These are phyloP conservation scores for Tillandsia leiboldiana DNA, from an alignment of 176 grass and related monocot genomes.

Conservation along the genomic window DNA sequence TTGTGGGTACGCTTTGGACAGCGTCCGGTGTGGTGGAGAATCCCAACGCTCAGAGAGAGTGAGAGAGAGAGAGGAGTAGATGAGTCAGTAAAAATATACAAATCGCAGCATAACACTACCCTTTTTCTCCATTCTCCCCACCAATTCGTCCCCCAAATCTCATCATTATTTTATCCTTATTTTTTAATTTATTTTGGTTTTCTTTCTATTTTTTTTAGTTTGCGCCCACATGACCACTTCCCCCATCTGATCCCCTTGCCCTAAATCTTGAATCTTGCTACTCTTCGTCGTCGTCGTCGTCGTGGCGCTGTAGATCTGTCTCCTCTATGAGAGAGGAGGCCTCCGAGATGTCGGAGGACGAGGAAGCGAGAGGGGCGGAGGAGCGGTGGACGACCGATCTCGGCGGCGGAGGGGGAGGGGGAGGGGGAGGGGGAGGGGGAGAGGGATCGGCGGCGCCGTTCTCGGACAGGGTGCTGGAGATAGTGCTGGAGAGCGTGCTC, in stretches of 20 bases:
- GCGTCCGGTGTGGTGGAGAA: no score
- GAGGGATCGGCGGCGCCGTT: constrained; percentile 6
- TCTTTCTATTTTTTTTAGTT: constrained; percentile 12
- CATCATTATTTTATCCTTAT: constrained; percentile 24
- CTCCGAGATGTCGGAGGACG: constrained; percentile 21
- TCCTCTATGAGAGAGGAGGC: constrained; percentile 22
- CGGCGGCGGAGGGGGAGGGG: neutral
- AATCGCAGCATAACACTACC: neutral
- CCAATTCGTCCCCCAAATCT: constrained; percentile 9
- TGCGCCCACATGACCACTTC: neutral
- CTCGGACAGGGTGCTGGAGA: constrained; percentile 44
- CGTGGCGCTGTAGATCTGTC: neutral
- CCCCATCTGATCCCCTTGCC: constrained; percentile 15
- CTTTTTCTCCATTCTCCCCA: neutral
- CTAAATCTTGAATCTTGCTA: neutral
- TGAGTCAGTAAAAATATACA: neutral
- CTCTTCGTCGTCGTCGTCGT: no score
- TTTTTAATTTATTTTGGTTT: neutral
- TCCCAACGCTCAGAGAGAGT: no score
- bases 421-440: neutral
- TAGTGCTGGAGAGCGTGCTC: constrained; percentile 55
- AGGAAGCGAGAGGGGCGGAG: neutral
- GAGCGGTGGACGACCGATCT: constrained; percentile 19
- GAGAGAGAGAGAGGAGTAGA: neutral
- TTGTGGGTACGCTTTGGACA: no score